These are phyloP conservation scores for Candida arabinofermentans DNA, from an alignment of 805 yeast genomes.

Conservation along the genomic window DNA sequence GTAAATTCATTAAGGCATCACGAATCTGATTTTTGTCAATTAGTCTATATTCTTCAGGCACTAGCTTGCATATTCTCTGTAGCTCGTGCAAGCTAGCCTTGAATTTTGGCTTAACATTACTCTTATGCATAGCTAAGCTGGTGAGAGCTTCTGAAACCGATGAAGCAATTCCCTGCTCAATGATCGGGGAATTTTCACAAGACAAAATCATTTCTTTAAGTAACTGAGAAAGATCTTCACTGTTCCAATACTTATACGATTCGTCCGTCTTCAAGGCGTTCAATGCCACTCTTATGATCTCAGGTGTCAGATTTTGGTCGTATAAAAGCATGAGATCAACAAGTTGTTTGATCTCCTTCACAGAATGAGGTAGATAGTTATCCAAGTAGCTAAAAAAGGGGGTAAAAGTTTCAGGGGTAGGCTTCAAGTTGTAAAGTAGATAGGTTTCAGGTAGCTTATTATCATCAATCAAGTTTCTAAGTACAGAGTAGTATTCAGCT, in stretches of 20 bases:
- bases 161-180: neutral
- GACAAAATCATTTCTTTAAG: neutral
- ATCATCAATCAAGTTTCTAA: neutral
- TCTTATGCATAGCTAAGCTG: no score
- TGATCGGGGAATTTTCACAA: neutral
- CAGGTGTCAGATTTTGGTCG: neutral
- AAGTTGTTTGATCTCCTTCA: slow-evolving; percentile 1
- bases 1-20: no score
- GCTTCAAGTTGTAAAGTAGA: neutral
- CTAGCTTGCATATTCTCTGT: no score
- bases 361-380: neutral
- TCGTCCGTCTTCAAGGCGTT: neutral
- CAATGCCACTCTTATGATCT: neutral
- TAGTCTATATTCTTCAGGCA: no score
- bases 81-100: no score
- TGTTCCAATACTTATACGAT: neutral
- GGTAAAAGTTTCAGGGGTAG: neutral
- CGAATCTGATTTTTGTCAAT: no score
- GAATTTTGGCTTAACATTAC: no score
- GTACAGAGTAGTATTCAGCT: neutral
- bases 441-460: slow-evolving; percentile 3
- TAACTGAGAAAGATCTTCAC: neutral
- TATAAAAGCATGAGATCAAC: slow-evolving; percentile 3
- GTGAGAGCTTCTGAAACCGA: neutral
- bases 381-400: slow-evolving; percentile 6